Percentiles rank a stretch among this genome's conserved stretches.
These are phyloP conservation scores for Paramecium pentaurelia DNA, from an alignment of 73 alveolate genomes.

Conservation along the genomic window DNA sequence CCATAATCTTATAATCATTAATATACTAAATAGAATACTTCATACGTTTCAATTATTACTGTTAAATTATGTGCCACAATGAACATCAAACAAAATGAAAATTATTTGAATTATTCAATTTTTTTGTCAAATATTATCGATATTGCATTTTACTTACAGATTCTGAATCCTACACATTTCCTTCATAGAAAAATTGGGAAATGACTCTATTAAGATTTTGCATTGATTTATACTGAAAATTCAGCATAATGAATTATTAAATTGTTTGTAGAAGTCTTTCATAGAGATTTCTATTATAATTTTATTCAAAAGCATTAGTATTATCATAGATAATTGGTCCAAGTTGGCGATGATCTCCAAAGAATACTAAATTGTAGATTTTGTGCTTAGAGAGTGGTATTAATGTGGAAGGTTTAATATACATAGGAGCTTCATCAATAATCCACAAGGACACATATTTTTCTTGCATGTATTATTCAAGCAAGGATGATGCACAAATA, in stretches of 20 bases:
- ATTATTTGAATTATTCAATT: not conserved
- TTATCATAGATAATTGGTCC: constrained; percentile 23
- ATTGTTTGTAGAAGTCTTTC: not conserved
- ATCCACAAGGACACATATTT: not conserved
- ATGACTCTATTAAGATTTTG: not conserved
- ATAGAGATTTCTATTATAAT: not conserved
- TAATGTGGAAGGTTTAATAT: constrained; percentile 23
- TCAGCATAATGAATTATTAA: not conserved
- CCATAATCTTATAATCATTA: not conserved
- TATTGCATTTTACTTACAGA: not conserved
- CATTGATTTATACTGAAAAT: constrained; percentile 4
- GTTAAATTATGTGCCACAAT: not conserved
- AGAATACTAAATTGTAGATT: not conserved
- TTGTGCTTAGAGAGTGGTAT: not conserved
- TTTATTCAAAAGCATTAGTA: not conserved
- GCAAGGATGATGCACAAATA: not conserved
- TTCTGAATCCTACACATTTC: not conserved
- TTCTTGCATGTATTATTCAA: not conserved
- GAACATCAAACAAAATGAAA: not conserved
- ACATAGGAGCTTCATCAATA: constrained; percentile 48
- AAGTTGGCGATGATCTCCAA: constrained; percentile 19
- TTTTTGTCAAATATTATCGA: not conserved
- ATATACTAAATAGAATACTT: not conserved
- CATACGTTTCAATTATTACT: too few relatives aligned
- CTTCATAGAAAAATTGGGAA: constrained; percentile 16